These are phyloP conservation scores for Gardenia jasminoides DNA, from an alignment of 257 asterid species.

Conservation along the genomic window DNA sequence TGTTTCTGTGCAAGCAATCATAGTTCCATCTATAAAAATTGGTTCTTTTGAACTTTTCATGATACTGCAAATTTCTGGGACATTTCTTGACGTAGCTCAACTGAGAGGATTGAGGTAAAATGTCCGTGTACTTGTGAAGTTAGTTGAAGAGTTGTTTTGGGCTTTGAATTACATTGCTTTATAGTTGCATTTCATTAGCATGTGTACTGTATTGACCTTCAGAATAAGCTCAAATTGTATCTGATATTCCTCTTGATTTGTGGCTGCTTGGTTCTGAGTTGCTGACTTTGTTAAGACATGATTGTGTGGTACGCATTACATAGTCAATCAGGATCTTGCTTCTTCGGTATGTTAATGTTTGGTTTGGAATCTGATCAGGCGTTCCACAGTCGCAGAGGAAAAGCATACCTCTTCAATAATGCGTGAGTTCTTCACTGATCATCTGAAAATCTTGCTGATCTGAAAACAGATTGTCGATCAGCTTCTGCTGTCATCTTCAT, in stretches of 20 bases:
- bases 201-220: not conserved
- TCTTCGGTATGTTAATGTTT: conserved; percentile 12
- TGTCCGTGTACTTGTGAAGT: not conserved
- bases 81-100: not conserved
- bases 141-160: not conserved
- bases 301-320: not conserved
- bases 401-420: conserved; percentile 73
- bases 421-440: conserved; percentile 50
- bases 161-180: not conserved
- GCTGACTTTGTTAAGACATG: not conserved
- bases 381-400: conserved; percentile 75
- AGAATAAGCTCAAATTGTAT: not conserved
- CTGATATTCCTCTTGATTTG: not conserved
- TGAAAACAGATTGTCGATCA: not conserved
- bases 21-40: not conserved
- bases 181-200: not conserved
- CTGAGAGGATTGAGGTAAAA: not conserved
- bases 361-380: conserved; percentile 40
- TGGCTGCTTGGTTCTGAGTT: not conserved
- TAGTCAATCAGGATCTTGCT: not conserved
- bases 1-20: not conserved
- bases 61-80: not conserved
- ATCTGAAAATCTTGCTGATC: not conserved
- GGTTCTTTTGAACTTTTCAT: conserved; percentile 14
- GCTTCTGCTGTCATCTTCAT: not conserved